Conservation (phyloP, 352 stramenopile species). For the Albugo laibachii region DNA sequence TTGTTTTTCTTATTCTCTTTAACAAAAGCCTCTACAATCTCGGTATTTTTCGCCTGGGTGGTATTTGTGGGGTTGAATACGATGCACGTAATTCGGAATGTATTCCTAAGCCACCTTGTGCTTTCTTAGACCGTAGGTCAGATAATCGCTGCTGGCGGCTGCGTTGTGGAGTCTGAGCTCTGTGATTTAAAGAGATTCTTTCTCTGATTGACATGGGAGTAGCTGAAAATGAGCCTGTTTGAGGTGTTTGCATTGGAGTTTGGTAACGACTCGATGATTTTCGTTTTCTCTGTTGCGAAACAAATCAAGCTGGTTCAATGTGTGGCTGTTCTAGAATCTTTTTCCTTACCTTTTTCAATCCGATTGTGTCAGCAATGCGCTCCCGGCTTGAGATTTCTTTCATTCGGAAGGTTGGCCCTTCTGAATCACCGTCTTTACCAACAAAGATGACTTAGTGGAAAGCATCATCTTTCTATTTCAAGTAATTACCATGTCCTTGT, state of each 20-base stretch:
- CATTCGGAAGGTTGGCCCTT: constrained; percentile 37
- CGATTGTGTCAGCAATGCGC: constrained; percentile 35
- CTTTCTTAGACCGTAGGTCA: constrained; percentile 16
- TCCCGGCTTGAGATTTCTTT: constrained; percentile 38
- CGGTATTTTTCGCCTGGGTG: constrained; percentile 11
- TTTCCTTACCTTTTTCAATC: constrained; percentile 26
- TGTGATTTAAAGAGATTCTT: too few relatives aligned
- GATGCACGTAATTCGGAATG: constrained; percentile 46
- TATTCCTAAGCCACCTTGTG: constrained; percentile 11
- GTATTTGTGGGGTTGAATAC: constrained; percentile 41
- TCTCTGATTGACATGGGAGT: too few relatives aligned
- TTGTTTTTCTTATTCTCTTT: constrained; percentile 1
- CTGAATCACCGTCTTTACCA: constrained; percentile 14
- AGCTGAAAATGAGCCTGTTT: too few relatives aligned
- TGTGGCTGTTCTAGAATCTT: neutral
- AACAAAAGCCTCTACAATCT: neutral
- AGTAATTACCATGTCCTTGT: neutral
- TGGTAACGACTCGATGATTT: too few relatives aligned
- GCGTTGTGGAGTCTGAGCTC: too few relatives aligned
- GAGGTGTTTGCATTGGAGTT: too few relatives aligned
- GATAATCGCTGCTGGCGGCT: constrained; percentile 28
- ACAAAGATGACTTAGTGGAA: neutral
- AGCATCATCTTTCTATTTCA: neutral
- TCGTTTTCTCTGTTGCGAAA: too few relatives aligned
- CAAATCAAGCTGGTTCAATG: too few relatives aligned